Evolutionary conservation across 441 rosid genomes (phyloP).

Genomic region (Pelargonium australe): DNA sequence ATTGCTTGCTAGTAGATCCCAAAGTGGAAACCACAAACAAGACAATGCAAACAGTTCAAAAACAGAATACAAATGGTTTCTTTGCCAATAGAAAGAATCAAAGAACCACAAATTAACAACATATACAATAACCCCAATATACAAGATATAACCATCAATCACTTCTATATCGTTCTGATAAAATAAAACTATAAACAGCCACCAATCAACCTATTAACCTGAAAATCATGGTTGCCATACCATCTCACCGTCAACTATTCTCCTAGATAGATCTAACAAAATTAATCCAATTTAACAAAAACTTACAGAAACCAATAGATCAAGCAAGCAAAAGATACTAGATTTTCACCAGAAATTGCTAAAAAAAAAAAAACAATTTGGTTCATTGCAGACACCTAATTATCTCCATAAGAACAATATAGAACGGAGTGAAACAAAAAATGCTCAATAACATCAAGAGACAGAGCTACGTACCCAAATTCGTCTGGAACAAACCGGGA

Average conservation of each 20-base stretch:
- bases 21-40: not conserved
- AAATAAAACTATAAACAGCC: not conserved
- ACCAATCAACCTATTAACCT: not conserved
- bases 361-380: too few relatives aligned
- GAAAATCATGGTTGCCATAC: not conserved
- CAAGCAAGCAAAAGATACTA: too few relatives aligned
- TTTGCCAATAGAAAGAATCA: not conserved
- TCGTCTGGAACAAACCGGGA: constrained; percentile 23
- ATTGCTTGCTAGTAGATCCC: too few relatives aligned
- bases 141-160: too few relatives aligned
- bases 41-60: not conserved
- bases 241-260: not conserved
- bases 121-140: too few relatives aligned
- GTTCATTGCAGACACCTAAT: too few relatives aligned
- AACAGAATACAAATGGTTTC: not conserved
- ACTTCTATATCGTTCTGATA: not conserved
- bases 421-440: too few relatives aligned
- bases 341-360: too few relatives aligned
- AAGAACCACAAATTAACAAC: too few relatives aligned
- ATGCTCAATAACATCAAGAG: not conserved
- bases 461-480: constrained; percentile 5
- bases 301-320: too few relatives aligned
- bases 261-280: not conserved
- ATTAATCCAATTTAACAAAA: not conserved
- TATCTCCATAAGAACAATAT: too few relatives aligned